phyloP scores from a whole-genome alignment of 2,329 filamentous ascomycete genomes.

The Phialophora tarda region DNA sequence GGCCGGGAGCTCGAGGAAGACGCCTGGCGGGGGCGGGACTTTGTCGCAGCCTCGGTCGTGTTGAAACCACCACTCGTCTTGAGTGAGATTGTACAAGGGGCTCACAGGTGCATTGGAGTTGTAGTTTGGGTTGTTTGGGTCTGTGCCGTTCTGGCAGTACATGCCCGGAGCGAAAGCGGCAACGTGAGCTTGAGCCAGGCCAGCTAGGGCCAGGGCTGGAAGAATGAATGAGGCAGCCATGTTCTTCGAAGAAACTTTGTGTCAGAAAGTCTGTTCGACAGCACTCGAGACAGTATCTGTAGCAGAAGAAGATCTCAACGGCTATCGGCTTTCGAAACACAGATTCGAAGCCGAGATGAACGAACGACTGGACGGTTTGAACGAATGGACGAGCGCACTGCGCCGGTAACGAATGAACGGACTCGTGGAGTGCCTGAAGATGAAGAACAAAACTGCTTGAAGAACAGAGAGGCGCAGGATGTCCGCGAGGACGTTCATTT shows the following conservation, averaged over 20 bases:
- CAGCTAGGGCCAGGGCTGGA: conserved; percentile 21
- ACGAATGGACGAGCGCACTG: conserved; percentile 29
- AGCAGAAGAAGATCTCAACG: conserved; percentile 17
- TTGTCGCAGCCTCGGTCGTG: conserved; percentile 55
- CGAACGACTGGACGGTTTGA: conserved; percentile 14
- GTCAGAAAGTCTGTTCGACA: conserved; percentile 7
- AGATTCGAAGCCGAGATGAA: conserved; percentile 12
- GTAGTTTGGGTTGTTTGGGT: conserved; percentile 43
- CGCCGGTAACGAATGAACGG: conserved; percentile 23
- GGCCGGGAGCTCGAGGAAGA: conserved; percentile 56
- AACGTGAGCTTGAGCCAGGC: conserved; percentile 44
- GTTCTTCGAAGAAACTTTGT: conserved; percentile 4
- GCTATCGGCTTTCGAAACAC: conserved; percentile 20
- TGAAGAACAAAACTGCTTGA: conserved; percentile 8
- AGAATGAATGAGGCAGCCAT: conserved; percentile 25
- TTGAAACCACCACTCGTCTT: conserved; percentile 60
- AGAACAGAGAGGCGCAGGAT: background rate
- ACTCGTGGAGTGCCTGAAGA: conserved; percentile 20
- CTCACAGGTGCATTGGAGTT: conserved; percentile 56
- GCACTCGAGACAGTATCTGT: conserved; percentile 18
- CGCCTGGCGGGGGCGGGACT: conserved; percentile 46
- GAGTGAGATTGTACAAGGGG: conserved; percentile 54
- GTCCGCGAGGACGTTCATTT: conserved; percentile 2
- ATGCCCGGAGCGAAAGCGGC: conserved; percentile 50
- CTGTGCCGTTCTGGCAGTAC: conserved; percentile 48